These are phyloP conservation scores for Hippophae rhamnoides DNA, from an alignment of 306 rosid species.

Conservation along the genomic window DNA sequence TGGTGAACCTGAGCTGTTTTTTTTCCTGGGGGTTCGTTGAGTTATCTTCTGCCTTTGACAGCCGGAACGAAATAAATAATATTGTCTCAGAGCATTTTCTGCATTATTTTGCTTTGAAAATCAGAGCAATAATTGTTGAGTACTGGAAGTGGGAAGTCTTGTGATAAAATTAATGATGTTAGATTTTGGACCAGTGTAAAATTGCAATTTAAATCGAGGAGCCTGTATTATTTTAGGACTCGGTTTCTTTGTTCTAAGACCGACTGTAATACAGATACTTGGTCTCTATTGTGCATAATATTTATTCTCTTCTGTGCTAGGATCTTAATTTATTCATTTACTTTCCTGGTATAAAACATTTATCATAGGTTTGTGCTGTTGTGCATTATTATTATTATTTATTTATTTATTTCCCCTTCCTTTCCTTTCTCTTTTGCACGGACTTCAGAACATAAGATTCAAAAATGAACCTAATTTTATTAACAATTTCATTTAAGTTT, in stretches of 20 bases:
- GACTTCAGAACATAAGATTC: no score
- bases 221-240: constrained; percentile 34
- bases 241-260: constrained; percentile 9
- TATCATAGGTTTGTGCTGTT: no score
- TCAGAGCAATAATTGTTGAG: constrained; percentile 31
- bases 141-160: constrained; percentile 23
- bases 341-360: no score
- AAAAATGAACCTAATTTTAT: no score
- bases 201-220: constrained; percentile 28
- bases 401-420: no score
- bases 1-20: constrained; percentile 28
- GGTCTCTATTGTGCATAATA: no score
- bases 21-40: constrained; percentile 16
- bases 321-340: no score
- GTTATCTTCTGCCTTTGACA: constrained; percentile 26
- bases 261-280: no score
- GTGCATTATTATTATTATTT: no score
- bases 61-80: constrained; percentile 40
- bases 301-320: no score
- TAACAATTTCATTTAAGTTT: no score
- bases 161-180: constrained; percentile 24
- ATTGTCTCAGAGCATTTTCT: constrained; percentile 21
- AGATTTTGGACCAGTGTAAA: constrained; percentile 27
- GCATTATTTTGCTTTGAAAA: constrained; percentile 27
- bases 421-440: no score